These are phyloP conservation scores for Podospora pseudoanserina DNA, from an alignment of 495 filamentous ascomycete species.

Conservation along the genomic window DNA sequence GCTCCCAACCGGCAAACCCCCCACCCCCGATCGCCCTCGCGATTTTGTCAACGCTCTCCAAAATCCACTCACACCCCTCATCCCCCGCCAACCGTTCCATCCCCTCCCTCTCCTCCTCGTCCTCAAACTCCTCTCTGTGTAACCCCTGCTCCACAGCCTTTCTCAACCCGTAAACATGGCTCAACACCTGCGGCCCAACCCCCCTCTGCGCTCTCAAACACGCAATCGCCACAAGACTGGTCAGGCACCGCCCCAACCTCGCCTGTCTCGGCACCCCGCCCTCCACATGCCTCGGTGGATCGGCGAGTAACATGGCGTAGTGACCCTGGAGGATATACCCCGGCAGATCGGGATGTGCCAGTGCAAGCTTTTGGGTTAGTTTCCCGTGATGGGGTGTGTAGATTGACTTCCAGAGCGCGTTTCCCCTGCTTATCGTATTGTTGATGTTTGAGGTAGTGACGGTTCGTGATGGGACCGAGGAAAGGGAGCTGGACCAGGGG, in stretches of 20 bases:
- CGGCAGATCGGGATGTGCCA: conserved; percentile 71
- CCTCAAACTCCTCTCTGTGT: conserved; percentile 42
- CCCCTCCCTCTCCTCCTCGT: conserved; percentile 23
- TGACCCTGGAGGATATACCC: conserved; percentile 69
- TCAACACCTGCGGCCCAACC: conserved; percentile 72
- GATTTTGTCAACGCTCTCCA: conserved; percentile 66
- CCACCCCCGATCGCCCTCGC: conserved; percentile 58
- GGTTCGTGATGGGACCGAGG: conserved; percentile 48
- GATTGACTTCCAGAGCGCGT: conserved; percentile 64
- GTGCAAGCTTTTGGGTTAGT: conserved; percentile 60
- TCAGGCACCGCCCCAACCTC: conserved; percentile 52
- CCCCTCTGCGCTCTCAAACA: conserved; percentile 71
- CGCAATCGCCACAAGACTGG: conserved; percentile 64
- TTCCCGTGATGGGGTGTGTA: conserved; percentile 69
- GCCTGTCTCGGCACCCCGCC: conserved; percentile 28
- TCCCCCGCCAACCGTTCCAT: conserved; percentile 57
- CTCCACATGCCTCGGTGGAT: conserved; percentile 48
- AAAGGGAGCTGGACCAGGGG: conserved; percentile 45
- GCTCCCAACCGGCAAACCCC: conserved; percentile 57
- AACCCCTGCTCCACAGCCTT: conserved; percentile 68
- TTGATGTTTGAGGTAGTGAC: conserved; percentile 49
- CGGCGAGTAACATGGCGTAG: conserved; percentile 66
- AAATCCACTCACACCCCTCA: conserved; percentile 68
- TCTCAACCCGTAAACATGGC: conserved; percentile 68
- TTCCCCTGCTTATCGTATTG: conserved; percentile 52